A percentile compares a stretch with the other conserved stretches of the same genome.
These are phyloP conservation scores for Chlorella sp. DNA, from an alignment of 139 green algal genomes.

Conservation along the genomic window DNA sequence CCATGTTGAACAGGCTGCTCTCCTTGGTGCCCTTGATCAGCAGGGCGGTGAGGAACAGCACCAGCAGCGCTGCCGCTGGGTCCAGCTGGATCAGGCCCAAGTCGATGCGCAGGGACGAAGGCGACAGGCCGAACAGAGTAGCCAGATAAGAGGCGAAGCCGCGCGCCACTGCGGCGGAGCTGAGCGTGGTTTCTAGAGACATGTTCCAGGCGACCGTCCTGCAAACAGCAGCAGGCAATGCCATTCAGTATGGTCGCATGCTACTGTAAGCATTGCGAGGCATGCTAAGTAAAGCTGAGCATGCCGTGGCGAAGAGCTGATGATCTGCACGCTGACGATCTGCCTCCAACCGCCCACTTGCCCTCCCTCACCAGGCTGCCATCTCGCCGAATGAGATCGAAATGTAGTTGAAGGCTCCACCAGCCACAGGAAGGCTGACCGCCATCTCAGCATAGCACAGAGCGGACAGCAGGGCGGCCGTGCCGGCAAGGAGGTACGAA, in stretches of 20 bases:
- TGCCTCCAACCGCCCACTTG: too few species aligned
- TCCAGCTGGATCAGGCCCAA: slow-evolving; percentile 65
- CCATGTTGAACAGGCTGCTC: slow-evolving; percentile 78
- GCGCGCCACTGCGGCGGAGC: slow-evolving; percentile 77
- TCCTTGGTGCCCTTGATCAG: slow-evolving; percentile 73
- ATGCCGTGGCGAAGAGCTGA: too few species aligned
- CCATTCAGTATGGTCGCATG: neutral
- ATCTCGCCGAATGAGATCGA: slow-evolving; percentile 81
- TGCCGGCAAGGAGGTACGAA: slow-evolving; percentile 63
- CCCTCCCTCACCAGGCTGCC: slow-evolving; percentile 58
- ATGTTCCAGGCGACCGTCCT: slow-evolving; percentile 83
- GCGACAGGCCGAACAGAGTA: slow-evolving; percentile 56
- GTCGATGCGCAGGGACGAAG: slow-evolving; percentile 52
- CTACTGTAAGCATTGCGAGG: neutral
- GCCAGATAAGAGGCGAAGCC: slow-evolving; percentile 86
- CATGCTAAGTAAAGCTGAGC: neutral
- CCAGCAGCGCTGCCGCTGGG: slow-evolving; percentile 45
- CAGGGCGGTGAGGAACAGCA: slow-evolving; percentile 58
- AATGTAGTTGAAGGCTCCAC: slow-evolving; percentile 88
- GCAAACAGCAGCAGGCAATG: neutral
- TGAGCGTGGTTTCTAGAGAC: slow-evolving; percentile 88
- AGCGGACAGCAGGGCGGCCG: slow-evolving; percentile 80
- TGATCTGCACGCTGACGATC: too few species aligned
- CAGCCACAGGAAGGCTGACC: slow-evolving; percentile 40
- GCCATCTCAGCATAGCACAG: slow-evolving; percentile 91